These are phyloP conservation scores for Venturia effusa DNA, from an alignment of 2,329 filamentous ascomycete genomes.

Conservation along the genomic window DNA sequence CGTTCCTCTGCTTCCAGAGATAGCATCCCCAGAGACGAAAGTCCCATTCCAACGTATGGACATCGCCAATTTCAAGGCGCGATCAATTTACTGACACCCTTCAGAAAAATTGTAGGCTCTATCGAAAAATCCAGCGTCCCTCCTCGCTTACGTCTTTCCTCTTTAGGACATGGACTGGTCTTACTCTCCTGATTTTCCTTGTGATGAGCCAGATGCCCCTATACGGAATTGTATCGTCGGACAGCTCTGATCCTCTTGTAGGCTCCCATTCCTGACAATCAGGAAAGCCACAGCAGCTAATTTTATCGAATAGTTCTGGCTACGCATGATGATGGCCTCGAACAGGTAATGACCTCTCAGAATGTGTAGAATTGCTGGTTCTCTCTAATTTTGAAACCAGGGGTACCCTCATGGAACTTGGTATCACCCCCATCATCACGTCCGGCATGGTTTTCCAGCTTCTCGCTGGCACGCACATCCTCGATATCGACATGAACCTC, in stretches of 20 bases:
- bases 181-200: constrained; percentile 94
- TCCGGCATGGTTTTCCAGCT: constrained; percentile 99
- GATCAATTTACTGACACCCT: background rate
- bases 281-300: too few species aligned
- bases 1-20: constrained; percentile 98
- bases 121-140: too few species aligned
- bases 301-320: too few species aligned
- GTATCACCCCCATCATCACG: constrained; percentile 91
- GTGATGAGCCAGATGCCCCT: constrained; percentile 99
- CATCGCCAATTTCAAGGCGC: constrained; percentile 10
- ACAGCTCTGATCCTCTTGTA: constrained; percentile 89
- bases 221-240: constrained; percentile 96
- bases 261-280: too few species aligned
- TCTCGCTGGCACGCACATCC: constrained; percentile 96
- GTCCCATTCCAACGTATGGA: constrained; percentile 87
- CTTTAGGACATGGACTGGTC: constrained; percentile 43
- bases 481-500: constrained; percentile 99
- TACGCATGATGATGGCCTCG: constrained; percentile 99
- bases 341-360: constrained; percentile 78
- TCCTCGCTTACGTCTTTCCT: too few species aligned
- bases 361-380: constrained; percentile 63
- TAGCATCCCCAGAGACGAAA: constrained; percentile 96
- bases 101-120: constrained; percentile 30
- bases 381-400: constrained; percentile 13
- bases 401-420: constrained; percentile 27